Evolutionary conservation across 768 basidiomycete species (phyloP).

Genomic region (Chlorophyllum brunneum): DNA sequence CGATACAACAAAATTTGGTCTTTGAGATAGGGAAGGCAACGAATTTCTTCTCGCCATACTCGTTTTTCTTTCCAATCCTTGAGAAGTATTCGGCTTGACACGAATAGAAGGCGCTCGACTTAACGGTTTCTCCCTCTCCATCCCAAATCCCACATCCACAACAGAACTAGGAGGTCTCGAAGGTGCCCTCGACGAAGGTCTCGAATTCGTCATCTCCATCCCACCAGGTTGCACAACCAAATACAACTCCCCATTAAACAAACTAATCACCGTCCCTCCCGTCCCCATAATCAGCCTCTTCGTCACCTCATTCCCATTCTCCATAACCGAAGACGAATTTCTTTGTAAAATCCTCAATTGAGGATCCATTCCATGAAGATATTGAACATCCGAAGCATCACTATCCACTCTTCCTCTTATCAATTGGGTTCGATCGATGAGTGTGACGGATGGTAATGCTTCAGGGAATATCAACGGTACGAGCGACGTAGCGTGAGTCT

Average conservation of each 20-base stretch:
- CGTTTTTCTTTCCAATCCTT: conserved; percentile 71
- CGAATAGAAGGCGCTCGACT: conserved; percentile 71
- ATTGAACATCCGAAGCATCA: conserved; percentile 57
- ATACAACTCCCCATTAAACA: conserved; percentile 72
- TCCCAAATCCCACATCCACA: conserved; percentile 31
- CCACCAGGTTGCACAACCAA: conserved; percentile 61
- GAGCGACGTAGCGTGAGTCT: conserved; percentile 38
- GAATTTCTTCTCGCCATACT: conserved; percentile 75
- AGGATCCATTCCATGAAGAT: conserved; percentile 49
- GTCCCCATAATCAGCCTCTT: conserved; percentile 40
- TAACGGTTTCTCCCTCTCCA: conserved; percentile 37
- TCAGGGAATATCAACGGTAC: conserved; percentile 76
- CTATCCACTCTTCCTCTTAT: conserved; percentile 70
- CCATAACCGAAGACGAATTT: too few relatives aligned
- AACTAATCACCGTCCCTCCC: conserved; percentile 67
- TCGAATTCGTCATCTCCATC: conserved; percentile 44
- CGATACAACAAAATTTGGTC: conserved; percentile 50
- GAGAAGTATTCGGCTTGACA: conserved; percentile 66
- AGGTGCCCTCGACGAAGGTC: conserved; percentile 55
- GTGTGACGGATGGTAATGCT: conserved; percentile 59
- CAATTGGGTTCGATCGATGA: conserved; percentile 65
- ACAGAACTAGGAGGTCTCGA: conserved; percentile 72
- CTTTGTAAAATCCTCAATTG: conserved; percentile 32
- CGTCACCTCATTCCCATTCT: conserved; percentile 27
- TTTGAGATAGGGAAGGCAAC: conserved; percentile 68